These are phyloP conservation scores for Rhodotorula sphaerocarpa DNA, from an alignment of 768 basidiomycete genomes.

Conservation along the genomic window DNA sequence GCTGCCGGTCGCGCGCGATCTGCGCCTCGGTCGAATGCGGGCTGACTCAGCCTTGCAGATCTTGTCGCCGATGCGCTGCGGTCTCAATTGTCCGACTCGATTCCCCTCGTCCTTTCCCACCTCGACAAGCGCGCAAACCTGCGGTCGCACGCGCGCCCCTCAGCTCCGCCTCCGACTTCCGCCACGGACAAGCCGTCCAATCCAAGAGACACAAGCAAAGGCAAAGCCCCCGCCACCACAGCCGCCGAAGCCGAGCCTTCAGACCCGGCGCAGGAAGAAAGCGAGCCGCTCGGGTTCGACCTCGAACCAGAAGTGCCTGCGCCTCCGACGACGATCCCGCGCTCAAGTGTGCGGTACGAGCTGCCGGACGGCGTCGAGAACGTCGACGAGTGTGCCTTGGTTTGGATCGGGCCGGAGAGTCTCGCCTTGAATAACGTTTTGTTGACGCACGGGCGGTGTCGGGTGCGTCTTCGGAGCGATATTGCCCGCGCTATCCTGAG, in stretches of 20 bases:
- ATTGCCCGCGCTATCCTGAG: too few relatives aligned
- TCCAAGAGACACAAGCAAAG: too few relatives aligned
- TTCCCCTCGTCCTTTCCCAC: constrained; percentile 40
- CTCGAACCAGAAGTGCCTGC: constrained; percentile 9
- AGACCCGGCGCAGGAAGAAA: not conserved
- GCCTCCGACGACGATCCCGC: constrained; percentile 23
- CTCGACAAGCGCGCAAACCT: constrained; percentile 26
- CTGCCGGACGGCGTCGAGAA: constrained; percentile 19
- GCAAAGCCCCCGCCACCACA: not conserved
- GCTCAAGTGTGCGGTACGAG: constrained; percentile 11
- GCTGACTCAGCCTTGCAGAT: not conserved
- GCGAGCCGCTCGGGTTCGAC: not conserved
- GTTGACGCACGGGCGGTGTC: constrained; percentile 63
- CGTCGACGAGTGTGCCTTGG: constrained; percentile 44
- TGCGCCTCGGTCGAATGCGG: not conserved
- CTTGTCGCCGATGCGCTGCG: constrained; percentile 14
- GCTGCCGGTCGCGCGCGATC: constrained; percentile 4
- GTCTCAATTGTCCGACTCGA: constrained; percentile 32
- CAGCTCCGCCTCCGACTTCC: not conserved
- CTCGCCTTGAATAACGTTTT: constrained; percentile 74
- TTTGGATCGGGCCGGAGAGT: constrained; percentile 71
- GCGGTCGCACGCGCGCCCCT: not conserved
- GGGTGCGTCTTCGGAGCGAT: constrained; percentile 45
- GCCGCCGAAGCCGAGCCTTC: not conserved
- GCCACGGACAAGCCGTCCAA: accelerated